A percentile compares a stretch with the other conserved stretches of the same genome.
These are phyloP conservation scores for Pleurozium schreberi DNA, from an alignment of 225 moss, liverwort and hornwort species.

Conservation along the genomic window DNA sequence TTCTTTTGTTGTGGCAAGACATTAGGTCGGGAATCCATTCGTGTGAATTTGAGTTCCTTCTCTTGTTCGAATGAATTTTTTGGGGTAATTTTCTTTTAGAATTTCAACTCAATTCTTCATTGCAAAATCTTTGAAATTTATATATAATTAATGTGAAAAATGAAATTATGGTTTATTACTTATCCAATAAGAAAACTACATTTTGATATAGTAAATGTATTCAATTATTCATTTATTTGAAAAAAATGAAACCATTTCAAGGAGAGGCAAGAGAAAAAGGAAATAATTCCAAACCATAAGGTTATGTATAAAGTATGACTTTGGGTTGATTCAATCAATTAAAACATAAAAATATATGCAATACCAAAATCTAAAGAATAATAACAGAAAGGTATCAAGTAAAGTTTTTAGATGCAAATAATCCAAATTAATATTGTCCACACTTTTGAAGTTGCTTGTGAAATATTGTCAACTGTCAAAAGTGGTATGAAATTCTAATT, in stretches of 20 bases:
- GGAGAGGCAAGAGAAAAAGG: not conserved
- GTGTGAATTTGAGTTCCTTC: not conserved
- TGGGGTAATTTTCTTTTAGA: too few relatives aligned
- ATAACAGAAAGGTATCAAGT: too few relatives aligned
- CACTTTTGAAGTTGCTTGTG: not conserved
- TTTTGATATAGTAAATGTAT: not conserved
- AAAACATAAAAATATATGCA: not conserved
- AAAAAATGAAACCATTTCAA: not conserved
- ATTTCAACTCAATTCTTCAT: too few relatives aligned
- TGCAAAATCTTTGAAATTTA: not conserved
- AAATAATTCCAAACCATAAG: not conserved
- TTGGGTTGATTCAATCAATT: too few relatives aligned
- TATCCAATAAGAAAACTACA: fast-evolving
- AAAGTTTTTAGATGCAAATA: not conserved
- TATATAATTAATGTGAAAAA: not conserved
- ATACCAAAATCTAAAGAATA: not conserved
- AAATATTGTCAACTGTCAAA: not conserved
- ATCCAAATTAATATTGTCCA: not conserved
- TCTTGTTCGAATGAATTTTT: not conserved
- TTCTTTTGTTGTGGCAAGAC: not conserved
- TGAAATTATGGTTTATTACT: not conserved
- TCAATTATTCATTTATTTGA: not conserved
- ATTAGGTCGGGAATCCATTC: not conserved
- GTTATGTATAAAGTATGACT: not conserved
- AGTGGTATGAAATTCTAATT: not conserved